Conservation (phyloP, 768 basidiomycete species). For the Clitopilus hobsonii region DNA sequence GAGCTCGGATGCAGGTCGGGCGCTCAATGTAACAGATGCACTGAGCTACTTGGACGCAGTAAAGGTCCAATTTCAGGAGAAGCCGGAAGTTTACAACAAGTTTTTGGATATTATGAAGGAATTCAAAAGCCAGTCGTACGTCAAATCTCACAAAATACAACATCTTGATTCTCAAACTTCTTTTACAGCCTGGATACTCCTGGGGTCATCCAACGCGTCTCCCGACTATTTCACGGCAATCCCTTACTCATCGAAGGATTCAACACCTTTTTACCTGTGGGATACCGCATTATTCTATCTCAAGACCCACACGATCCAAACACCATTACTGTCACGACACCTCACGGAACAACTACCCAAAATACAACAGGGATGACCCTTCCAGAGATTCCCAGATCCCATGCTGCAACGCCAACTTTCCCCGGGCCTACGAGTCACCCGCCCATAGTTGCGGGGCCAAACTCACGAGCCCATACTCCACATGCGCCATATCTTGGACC, state of each 20-base stretch:
- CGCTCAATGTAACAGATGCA: slow-evolving; percentile 90
- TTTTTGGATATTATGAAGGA: slow-evolving; percentile 99
- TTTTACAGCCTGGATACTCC: slow-evolving; percentile 86
- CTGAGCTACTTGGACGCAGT: slow-evolving; percentile 92
- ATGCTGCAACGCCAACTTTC: slow-evolving; percentile 26
- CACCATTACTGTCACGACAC: slow-evolving; percentile 79
- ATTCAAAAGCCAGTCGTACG: slow-evolving; percentile 93
- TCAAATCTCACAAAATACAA: slow-evolving; percentile 11
- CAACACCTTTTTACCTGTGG: slow-evolving; percentile 94
- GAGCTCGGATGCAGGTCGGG: slow-evolving; percentile 30
- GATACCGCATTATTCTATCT: slow-evolving; percentile 89
- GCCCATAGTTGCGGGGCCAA: slow-evolving; percentile 29
- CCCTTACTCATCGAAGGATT: slow-evolving; percentile 91
- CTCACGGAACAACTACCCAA: slow-evolving; percentile 67
- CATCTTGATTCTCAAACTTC: slow-evolving; percentile 10
- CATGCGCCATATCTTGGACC: slow-evolving; percentile 37
- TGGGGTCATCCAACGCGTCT: slow-evolving; percentile 94
- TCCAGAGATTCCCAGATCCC: slow-evolving; percentile 22
- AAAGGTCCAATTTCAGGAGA: slow-evolving; percentile 85
- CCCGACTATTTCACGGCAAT: slow-evolving; percentile 87
- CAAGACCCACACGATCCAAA: slow-evolving; percentile 65
- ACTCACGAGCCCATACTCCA: slow-evolving; percentile 55
- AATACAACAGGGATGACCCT: slow-evolving; percentile 38
- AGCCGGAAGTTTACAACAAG: slow-evolving; percentile 91
- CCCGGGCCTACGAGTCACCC: slow-evolving; percentile 24